Percentiles rank a stretch among this genome's conserved stretches.
phyloP scores from a whole-genome alignment of 2,329 filamentous ascomycete genomes.

The Raffaelea ambrosiae region DNA sequence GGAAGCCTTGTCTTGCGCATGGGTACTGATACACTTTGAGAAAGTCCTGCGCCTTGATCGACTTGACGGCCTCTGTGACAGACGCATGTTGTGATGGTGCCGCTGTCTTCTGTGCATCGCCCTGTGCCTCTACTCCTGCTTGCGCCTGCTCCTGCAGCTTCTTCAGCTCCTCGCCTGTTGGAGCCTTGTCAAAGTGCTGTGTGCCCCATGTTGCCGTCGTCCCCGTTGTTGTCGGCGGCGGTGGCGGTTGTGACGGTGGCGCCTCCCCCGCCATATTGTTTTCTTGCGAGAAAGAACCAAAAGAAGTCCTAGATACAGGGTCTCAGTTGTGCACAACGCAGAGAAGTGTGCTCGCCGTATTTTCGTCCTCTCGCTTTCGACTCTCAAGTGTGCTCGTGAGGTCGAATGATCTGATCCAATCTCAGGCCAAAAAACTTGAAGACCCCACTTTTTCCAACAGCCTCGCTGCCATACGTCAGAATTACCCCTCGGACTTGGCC shows the following conservation, averaged over 20 bases:
- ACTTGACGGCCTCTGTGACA: constrained; percentile 56
- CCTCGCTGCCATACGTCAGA: not conserved
- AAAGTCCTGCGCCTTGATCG: constrained; percentile 62
- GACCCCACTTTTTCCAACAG: not conserved
- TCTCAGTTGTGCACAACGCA: no score
- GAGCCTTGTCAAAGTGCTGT: constrained; percentile 13
- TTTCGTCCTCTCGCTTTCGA: no score
- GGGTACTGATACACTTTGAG: constrained; percentile 67
- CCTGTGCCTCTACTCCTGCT: not conserved
- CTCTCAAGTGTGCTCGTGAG: no score
- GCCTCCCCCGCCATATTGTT: constrained; percentile 2
- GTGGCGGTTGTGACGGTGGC: not conserved
- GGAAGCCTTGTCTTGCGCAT: constrained; percentile 72
- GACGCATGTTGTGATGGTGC: constrained; percentile 15
- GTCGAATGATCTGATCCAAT: no score
- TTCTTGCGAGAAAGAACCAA: not conserved
- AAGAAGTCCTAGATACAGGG: no score
- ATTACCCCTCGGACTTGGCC: not conserved
- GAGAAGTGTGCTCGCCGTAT: no score
- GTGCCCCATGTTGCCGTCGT: constrained; percentile 14
- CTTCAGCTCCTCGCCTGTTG: constrained; percentile 25
- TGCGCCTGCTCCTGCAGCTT: constrained; percentile 19
- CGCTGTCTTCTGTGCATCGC: not conserved
- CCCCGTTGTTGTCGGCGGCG: constrained; percentile 5
- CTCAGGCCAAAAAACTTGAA: not conserved